Base-by-base conservation (phyloP, 345 rosid species). In the Populus alba region DNA sequence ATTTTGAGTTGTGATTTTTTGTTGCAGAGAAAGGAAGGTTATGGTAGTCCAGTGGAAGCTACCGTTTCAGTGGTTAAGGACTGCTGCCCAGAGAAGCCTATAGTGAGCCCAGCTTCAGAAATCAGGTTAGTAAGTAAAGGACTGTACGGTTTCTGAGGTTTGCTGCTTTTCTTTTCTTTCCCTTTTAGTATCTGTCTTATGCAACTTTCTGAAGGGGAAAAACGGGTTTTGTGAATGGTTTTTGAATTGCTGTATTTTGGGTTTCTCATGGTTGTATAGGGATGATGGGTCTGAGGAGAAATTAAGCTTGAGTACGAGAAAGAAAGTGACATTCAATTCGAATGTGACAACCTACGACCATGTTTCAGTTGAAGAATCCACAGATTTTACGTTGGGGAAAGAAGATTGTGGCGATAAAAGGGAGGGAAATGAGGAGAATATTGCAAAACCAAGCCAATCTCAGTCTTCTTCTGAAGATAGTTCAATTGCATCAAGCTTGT, bases 321-420 rank as follows among this genome's bases (percentile, higher is more conserved):
- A 91, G 88, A 94, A 88, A 86, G 99, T 94, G 22, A 91, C 95
- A 2, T 97, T 94, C 66, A 91, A 92, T 81, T 79, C 91, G 37
- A 74, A 89, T 81, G 87, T 94, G 83, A 82, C 72, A 78, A 87
- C 97, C 16, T 89, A 90, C 74, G 98, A 94, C 63, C 90, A 82
- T 70, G 84, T 88, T 83, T 82, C 66, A 20, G 43, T 79, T 11
- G 79, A 87, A 66, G 92, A 91, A 77, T 85, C 83, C 13, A 73
- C 74, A 12, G 87, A 85, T 17, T 55, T 74, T 67, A 66, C 82
- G 17, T 55, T 65, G 41, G 89, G 84, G 81, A 71, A 79, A 17
- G 82, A 75, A 78, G 86, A 85, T 49, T 82, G 74, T 25, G 73
- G 55, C 20, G 73, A 75, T 17, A 66, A 25, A 22, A 49, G 78